Base-by-base conservation (phyloP, 345 rosid species). In the Eucalyptus globulus region DNA sequence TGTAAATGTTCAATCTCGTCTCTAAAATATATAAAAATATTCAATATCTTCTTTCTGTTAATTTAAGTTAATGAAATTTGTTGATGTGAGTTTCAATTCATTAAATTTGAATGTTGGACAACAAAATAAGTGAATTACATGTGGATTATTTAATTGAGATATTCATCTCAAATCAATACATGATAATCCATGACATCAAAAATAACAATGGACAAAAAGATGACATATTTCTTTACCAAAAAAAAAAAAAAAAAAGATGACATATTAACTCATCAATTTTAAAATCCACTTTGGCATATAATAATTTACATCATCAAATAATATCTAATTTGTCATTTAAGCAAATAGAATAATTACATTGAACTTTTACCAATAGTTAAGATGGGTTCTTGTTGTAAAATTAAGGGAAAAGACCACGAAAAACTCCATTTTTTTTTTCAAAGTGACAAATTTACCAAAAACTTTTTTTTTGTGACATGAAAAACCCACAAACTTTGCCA, bases 331-430 rank as follows among this genome's bases (percentile, higher is more conserved):
- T 34, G 2, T 3, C 2, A 0, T 34, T 34, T 72, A 43, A 16
- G 44, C 81, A 72, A 72, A 72, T 0, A 6, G 2, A 34, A 72
- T 5, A 22, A 34, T 5, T 69, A 72, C 7, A 37, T 72, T 72
- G 7, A 37, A 19, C 14, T 34, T 34, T 72, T 72, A 72, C 2
- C 12, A 69, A 69, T 15, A 69, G 43, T 31, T 60, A 60, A 27
- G 31, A 6, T 0, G 1, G 3, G 14, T 27, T 27, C 14, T 1
- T 4, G 0, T 12, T 60, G 4, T 26, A 27, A 60, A 60, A 7
- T 60, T 6, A 60, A 60, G 43, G 7, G 43, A 43, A 43, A 43
- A 43, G 43, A 43, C 43, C 43, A 43, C 43, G 0, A 43, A 43
- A 43, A 43, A 43, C 43, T 6, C 43, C 43, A 37, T 4, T 4